Evolutionary conservation across 2,329 filamentous ascomycete species (phyloP).

Genomic region (Diplocarpon mali): DNA sequence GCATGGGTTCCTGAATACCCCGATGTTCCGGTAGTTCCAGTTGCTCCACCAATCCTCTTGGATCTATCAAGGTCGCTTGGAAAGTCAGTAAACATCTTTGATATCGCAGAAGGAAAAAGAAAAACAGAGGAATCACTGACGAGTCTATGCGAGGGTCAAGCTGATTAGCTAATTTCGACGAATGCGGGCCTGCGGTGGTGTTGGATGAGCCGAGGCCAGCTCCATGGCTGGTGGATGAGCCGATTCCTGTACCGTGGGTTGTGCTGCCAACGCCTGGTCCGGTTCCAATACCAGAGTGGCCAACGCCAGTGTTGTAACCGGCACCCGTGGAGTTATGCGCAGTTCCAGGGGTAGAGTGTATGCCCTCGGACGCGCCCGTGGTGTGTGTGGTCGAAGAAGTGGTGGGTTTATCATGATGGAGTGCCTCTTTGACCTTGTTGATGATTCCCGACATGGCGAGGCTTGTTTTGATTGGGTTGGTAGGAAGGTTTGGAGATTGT

Average conservation of each 20-base stretch:
- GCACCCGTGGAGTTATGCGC: slow-evolving; percentile 5
- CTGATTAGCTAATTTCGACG: slow-evolving; percentile 32
- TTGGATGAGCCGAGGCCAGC: slow-evolving; percentile 3
- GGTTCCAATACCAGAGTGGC: slow-evolving; percentile 1
- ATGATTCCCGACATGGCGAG: slow-evolving; percentile 33
- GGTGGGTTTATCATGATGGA: slow-evolving; percentile 25
- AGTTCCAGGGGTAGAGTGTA: slow-evolving; percentile 10
- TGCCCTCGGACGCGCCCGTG: slow-evolving; percentile 1
- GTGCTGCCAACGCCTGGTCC: neutral
- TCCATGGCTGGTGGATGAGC: neutral
- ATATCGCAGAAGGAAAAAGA: too few relatives aligned
- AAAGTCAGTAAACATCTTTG: too few relatives aligned
- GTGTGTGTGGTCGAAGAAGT: slow-evolving; percentile 15
- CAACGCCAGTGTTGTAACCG: slow-evolving; percentile 16
- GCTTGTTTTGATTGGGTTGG: slow-evolving; percentile 1
- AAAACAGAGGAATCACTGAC: too few relatives aligned
- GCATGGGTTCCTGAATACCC: slow-evolving; percentile 3
- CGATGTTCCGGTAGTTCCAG: neutral
- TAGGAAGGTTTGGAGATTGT: slow-evolving; percentile 4
- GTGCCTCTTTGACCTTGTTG: slow-evolving; percentile 37
- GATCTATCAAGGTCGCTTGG: slow-evolving; percentile 1
- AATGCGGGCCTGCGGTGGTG: slow-evolving; percentile 15
- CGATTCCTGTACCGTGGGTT: slow-evolving; percentile 1
- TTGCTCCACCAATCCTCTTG: neutral
- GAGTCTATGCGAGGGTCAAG: slow-evolving; percentile 8